Conservation (phyloP, 306 rosid species). For the Vigna reflexopilosa region DNA sequence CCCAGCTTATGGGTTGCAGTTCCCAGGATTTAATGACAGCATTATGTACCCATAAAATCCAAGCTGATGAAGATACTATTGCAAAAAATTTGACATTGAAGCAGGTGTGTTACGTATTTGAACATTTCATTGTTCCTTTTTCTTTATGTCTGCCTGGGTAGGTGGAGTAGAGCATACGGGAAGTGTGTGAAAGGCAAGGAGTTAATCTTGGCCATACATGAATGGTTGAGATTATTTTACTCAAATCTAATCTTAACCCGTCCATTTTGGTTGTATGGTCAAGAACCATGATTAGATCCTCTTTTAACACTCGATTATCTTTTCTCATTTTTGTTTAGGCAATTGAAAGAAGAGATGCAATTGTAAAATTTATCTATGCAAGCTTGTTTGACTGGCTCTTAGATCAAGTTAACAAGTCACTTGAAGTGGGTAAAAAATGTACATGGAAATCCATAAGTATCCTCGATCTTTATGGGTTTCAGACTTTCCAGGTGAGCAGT, state of each 20-base stretch:
- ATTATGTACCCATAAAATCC: conserved; percentile 57
- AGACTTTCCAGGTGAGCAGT: conserved; percentile 76
- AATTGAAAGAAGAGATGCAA: conserved; percentile 71
- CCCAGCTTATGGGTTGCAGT: conserved; percentile 88
- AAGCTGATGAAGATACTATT: conserved; percentile 55
- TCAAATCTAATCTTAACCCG: background rate
- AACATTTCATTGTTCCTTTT: conserved; percentile 36
- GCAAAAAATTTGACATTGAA: conserved; percentile 61
- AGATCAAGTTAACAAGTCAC: conserved; percentile 80
- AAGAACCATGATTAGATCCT: background rate
- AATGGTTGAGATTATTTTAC: background rate
- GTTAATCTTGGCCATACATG: background rate
- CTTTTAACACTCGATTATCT: background rate
- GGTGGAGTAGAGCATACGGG: background rate
- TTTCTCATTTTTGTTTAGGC: conserved; percentile 63
- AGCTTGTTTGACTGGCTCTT: conserved; percentile 93
- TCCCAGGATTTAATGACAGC: conserved; percentile 64
- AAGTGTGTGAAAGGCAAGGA: background rate
- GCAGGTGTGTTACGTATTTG: conserved; percentile 63
- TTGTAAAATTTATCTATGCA: conserved; percentile 79
- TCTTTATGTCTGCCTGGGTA: background rate
- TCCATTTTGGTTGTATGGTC: background rate
- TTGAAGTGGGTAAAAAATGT: conserved; percentile 55
- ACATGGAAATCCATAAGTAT: conserved; percentile 76
- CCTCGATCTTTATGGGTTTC: conserved; percentile 89